A percentile compares a stretch with the other conserved stretches of the same genome.
Evolutionary conservation across 2,329 filamentous ascomycete genomes (phyloP).

Genomic region (Didymella sp.): DNA sequence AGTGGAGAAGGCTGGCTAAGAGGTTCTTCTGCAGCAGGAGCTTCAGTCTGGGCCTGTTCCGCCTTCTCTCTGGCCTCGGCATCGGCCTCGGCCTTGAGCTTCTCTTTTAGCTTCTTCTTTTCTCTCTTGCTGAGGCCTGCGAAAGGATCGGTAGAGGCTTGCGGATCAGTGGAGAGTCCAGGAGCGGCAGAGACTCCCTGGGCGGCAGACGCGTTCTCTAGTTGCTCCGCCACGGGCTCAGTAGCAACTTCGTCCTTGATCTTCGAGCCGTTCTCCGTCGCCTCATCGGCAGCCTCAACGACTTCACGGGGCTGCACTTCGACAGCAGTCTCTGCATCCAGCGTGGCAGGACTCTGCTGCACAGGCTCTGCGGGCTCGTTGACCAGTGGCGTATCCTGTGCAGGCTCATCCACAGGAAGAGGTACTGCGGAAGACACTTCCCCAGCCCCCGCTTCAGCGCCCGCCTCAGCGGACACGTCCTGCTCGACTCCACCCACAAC

Average conservation of each 20-base stretch:
- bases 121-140: conserved; percentile 14
- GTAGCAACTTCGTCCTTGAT: neutral
- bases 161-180: neutral
- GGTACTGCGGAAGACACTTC: neutral
- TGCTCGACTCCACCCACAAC: neutral
- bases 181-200: neutral
- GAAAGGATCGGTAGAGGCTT: conserved; percentile 5
- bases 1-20: neutral
- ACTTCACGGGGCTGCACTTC: neutral
- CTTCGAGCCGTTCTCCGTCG: neutral
- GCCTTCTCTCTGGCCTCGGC: conserved; percentile 25
- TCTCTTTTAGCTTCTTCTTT: conserved; percentile 39
- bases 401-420: neutral
- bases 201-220: neutral
- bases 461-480: neutral
- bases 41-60: neutral
- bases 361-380: neutral
- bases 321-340: neutral
- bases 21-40: neutral
- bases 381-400: neutral
- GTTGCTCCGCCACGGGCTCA: neutral
- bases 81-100: conserved; percentile 34
- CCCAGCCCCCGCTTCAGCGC: neutral
- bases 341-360: neutral
- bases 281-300: neutral